phyloP scores from a whole-genome alignment of 345 rosid species.

The Rhizophora mangle region DNA sequence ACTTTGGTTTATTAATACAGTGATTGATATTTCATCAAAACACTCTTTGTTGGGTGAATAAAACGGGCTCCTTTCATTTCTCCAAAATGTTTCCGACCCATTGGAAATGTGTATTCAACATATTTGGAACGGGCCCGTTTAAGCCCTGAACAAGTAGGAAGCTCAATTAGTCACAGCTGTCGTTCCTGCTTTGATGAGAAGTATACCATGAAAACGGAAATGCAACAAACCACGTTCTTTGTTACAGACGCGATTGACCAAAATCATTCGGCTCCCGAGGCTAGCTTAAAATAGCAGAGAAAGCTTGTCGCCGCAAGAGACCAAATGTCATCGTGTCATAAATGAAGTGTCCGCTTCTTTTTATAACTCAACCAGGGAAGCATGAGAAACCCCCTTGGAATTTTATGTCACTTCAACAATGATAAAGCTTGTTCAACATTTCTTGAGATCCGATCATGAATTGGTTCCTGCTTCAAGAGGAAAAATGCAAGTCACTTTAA shows the following conservation, averaged over 20 bases:
- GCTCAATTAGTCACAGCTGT: neutral
- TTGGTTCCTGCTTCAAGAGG: slow-evolving; percentile 51
- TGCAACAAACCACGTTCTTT: neutral
- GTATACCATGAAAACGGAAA: neutral
- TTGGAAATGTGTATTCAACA: too few species aligned
- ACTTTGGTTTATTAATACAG: too few species aligned
- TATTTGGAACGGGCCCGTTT: too few species aligned
- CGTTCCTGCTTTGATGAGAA: neutral
- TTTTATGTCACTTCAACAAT: slow-evolving; percentile 36
- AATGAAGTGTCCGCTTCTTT: neutral
- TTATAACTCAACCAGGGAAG: neutral
- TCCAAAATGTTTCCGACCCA: too few species aligned
- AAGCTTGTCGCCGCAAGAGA: neutral
- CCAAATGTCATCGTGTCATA: neutral
- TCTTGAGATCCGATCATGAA: slow-evolving; percentile 75
- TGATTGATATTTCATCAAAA: too few species aligned
- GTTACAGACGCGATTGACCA: neutral
- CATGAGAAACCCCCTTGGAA: neutral
- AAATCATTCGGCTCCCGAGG: neutral
- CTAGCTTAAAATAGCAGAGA: neutral
- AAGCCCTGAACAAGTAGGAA: too few species aligned
- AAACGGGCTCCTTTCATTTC: too few species aligned
- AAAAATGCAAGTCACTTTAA: slow-evolving; percentile 1
- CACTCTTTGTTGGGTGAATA: too few species aligned
- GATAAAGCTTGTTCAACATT: slow-evolving; percentile 60